Evolutionary conservation across 371 early-diverging fungal species (phyloP).

Genomic region (Batkoa obscura): DNA sequence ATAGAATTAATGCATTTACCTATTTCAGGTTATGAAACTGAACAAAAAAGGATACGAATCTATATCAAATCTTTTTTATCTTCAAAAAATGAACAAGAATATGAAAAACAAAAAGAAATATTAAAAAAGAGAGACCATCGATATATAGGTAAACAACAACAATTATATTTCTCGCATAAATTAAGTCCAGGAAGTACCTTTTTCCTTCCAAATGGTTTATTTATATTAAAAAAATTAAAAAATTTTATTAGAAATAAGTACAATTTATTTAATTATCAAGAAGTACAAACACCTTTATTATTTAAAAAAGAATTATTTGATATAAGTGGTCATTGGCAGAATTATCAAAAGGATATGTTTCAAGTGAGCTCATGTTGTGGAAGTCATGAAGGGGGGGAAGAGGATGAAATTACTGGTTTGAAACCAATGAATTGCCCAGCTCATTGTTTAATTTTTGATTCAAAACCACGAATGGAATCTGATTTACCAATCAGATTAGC

Average conservation of each 20-base stretch:
- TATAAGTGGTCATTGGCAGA: slow-evolving; percentile 96
- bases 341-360: slow-evolving; percentile 99
- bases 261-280: slow-evolving; percentile 55
- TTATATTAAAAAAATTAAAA: slow-evolving; percentile 87
- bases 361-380: slow-evolving; percentile 52
- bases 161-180: slow-evolving; percentile 96
- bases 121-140: slow-evolving; percentile 91
- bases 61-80: too few relatives aligned
- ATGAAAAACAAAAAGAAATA: too few relatives aligned
- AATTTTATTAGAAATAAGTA: slow-evolving; percentile 72
- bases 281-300: slow-evolving; percentile 95
- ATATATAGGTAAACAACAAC: slow-evolving; percentile 87
- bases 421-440: slow-evolving; percentile 99
- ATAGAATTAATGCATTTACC: too few relatives aligned
- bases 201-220: slow-evolving; percentile 94
- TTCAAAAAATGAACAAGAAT: too few relatives aligned
- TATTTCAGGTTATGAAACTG: too few relatives aligned
- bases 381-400: slow-evolving; percentile 41
- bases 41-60: too few relatives aligned
- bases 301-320: slow-evolving; percentile 95
- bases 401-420: slow-evolving; percentile 21
- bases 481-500: slow-evolving; percentile 97
- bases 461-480: slow-evolving; percentile 82
- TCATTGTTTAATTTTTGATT: slow-evolving; percentile 95
- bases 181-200: slow-evolving; percentile 93